phyloP scores from a whole-genome alignment of 768 basidiomycete genomes.

The Tylopilus rubrobrunneus region DNA sequence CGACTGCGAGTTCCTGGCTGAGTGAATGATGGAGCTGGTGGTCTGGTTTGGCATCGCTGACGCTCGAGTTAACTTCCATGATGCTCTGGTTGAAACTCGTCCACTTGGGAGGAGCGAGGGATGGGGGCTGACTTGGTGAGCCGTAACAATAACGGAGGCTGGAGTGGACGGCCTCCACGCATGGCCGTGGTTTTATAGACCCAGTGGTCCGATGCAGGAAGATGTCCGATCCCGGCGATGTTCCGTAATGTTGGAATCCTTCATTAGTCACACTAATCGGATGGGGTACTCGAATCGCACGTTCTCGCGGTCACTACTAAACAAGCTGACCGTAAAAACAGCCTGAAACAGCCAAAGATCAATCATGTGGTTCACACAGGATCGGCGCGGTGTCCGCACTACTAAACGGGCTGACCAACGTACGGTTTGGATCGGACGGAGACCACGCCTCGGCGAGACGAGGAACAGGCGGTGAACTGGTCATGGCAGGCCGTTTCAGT shows the following conservation, averaged over 20 bases:
- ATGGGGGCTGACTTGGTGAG: neutral
- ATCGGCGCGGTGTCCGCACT: neutral
- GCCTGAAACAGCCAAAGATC: neutral
- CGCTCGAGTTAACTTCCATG: constrained; percentile 8
- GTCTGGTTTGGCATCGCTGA: constrained; percentile 13
- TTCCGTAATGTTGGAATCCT: neutral
- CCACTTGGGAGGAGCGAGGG: neutral
- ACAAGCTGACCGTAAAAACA: constrained; percentile 7
- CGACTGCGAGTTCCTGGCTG: constrained; percentile 4
- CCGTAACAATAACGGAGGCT: neutral
- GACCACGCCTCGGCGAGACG: neutral
- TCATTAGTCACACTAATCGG: neutral
- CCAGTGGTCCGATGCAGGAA: neutral
- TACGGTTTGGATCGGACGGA: neutral
- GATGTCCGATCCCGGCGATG: neutral
- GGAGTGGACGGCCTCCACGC: neutral
- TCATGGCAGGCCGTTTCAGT: neutral
- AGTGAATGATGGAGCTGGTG: constrained; percentile 9
- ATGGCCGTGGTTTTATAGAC: constrained; percentile 18
- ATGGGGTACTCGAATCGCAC: neutral
- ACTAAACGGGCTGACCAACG: constrained; percentile 15
- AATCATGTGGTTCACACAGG: neutral
- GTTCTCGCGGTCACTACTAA: constrained; percentile 19
- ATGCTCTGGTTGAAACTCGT: neutral
- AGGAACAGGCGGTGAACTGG: neutral